phyloP scores from a whole-genome alignment of 305 asterid species.

The Withania somnifera region DNA sequence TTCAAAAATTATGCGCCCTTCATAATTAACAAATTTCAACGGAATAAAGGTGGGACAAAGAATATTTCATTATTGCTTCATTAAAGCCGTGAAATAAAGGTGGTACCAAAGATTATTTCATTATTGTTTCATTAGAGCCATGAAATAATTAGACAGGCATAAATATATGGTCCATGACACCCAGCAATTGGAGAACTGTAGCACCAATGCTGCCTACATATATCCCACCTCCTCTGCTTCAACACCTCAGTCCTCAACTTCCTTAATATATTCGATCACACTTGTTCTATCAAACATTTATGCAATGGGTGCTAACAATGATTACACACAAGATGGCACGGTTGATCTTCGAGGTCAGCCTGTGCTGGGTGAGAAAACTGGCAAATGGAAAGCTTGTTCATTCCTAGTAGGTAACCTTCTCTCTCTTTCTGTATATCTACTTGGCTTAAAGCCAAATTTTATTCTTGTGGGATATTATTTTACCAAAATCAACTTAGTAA shows the following conservation, averaged over 20 bases:
- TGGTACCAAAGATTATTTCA: no score
- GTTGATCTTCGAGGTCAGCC: constrained; percentile 70
- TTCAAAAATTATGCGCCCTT: no score
- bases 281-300: background rate
- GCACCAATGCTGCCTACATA: background rate
- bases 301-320: constrained; percentile 40
- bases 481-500: background rate
- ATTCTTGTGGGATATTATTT: no score
- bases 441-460: no score
- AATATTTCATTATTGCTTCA: no score
- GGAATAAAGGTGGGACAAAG: no score
- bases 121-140: background rate
- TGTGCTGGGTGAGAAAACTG: constrained; percentile 47
- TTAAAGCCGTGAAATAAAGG: no score
- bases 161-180: background rate
- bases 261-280: background rate
- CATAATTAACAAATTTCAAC: no score
- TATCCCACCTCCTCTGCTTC: background rate
- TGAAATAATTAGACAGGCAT: background rate
- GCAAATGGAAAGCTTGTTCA: constrained; percentile 85
- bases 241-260: background rate
- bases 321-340: constrained; percentile 58
- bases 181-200: background rate
- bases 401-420: constrained; percentile 54
- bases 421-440: background rate